Evolutionary conservation across 2,329 filamentous ascomycete species (phyloP).

Genomic region (Calonectria pteridis): DNA sequence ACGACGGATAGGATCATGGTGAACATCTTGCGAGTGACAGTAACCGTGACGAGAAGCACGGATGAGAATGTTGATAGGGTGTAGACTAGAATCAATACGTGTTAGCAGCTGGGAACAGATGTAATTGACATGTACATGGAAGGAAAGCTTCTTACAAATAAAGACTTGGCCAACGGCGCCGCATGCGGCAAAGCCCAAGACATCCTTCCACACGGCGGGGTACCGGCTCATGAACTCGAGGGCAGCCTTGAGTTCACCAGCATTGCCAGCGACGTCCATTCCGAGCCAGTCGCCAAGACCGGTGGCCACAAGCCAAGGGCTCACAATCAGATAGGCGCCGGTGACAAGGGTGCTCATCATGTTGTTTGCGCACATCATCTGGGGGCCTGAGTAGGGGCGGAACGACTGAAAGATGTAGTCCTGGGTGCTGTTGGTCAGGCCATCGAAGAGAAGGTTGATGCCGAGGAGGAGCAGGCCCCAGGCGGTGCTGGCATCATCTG

Average conservation of each 20-base stretch:
- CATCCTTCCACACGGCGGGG: constrained; percentile 86
- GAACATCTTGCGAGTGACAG: constrained; percentile 98
- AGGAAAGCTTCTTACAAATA: constrained; percentile 74
- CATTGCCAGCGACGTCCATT: constrained; percentile 72
- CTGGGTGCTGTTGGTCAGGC: constrained; percentile 95
- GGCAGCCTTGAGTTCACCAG: constrained; percentile 84
- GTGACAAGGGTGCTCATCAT: constrained; percentile 86
- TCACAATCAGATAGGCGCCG: constrained; percentile 78
- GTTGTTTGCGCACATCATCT: constrained; percentile 99
- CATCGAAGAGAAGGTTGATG: constrained; percentile 95
- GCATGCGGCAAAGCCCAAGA: constrained; percentile 89
- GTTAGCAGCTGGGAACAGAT: constrained; percentile 34
- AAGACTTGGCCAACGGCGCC: constrained; percentile 96
- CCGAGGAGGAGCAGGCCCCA: constrained; percentile 88
- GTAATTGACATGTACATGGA: not conserved
- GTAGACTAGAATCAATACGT: constrained; percentile 69
- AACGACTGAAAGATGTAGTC: constrained; percentile 91
- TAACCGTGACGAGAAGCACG: constrained; percentile 93
- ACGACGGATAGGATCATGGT: constrained; percentile 98
- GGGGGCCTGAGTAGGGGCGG: constrained; percentile 86
- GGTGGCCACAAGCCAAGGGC: constrained; percentile 82
- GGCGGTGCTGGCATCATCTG: constrained; percentile 69
- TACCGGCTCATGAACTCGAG: constrained; percentile 84
- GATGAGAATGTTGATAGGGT: constrained; percentile 93
- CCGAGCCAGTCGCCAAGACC: constrained; percentile 74